Base-by-base conservation (phyloP, 116 monocot species). In the Dioscorea cayenensis region DNA sequence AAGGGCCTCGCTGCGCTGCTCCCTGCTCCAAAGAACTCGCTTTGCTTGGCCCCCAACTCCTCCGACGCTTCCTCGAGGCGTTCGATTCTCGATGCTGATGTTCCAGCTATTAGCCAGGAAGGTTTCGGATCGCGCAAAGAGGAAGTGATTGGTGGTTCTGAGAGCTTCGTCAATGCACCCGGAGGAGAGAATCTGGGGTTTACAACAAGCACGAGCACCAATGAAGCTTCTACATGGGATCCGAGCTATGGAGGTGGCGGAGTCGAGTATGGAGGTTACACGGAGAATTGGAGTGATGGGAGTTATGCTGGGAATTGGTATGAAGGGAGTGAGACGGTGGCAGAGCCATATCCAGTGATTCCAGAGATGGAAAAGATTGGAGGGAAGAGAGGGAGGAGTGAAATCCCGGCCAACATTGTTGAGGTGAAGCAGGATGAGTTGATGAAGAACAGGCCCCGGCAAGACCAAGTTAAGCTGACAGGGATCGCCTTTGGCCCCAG, bases 351-450 rank as follows among this genome's bases (percentile, higher is more conserved):
- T 22, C 49, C 75, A 14, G 68, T 69, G 60, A 16, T 71, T 49
- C 74, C 77, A 12, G 83, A 85, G 37, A 59, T 87, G 36, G 77
- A 72, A 63, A 87, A 79, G 51, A 78, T 80, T 48, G 66, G 12
- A 36, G 87, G 92, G 43, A 96, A 87, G 81, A 87, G 96, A 81
- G 83, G 96, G 63, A 87, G 87, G 69, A 81, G 75, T 60, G 84
- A 75, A 36, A 88, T 88, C 22, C 92, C 88, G 22, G 43, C 75
- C 20, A 82, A 95, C 72, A 88, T 92, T 67, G 48, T 96, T 52
- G 96, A 92, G 79, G 92, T 96, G 65, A 88, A 88, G 66, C 96
- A 92, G 71, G 92, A 85, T 49, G 96, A 96, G 49, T 70, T 96
- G 86, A 84, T 96, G 64, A 92, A 92, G 78, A 84, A 96, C 70